phyloP scores from a whole-genome alignment of 805 yeast genomes.

The Brettanomyces anomalus region DNA sequence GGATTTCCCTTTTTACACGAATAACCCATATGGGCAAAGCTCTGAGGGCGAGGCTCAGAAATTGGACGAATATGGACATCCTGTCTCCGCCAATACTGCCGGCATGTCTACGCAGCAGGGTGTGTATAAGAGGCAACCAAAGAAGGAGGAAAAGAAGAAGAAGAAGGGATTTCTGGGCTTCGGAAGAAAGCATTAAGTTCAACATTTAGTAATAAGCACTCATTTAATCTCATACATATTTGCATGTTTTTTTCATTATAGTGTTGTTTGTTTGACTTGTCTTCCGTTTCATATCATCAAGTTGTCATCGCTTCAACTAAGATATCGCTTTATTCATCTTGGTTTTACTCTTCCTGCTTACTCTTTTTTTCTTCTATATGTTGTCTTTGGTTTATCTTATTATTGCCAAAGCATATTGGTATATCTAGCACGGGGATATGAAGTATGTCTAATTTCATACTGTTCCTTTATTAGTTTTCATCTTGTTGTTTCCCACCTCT shows the following conservation, averaged over 20 bases:
- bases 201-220: background rate
- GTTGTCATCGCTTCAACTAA: background rate
- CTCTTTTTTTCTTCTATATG: background rate
- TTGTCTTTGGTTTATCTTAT: too few relatives aligned
- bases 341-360: background rate
- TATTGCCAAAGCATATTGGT: too few relatives aligned
- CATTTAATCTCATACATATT: background rate
- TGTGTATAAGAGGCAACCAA: conserved; percentile 42
- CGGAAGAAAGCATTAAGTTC: conserved; percentile 22
- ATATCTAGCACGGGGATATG: too few relatives aligned
- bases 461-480: too few relatives aligned
- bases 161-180: conserved; percentile 81
- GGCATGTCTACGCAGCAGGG: conserved; percentile 18
- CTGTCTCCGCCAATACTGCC: conserved; percentile 18
- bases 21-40: conserved; percentile 26
- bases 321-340: too few relatives aligned
- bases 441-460: too few relatives aligned
- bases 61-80: conserved; percentile 30
- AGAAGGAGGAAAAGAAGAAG: conserved; percentile 41
- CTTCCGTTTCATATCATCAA: background rate
- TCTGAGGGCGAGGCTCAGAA: background rate
- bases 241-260: background rate
- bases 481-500: background rate
- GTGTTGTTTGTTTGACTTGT: background rate
- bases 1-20: conserved; percentile 52